These are phyloP conservation scores for Suhomyces atakaporum DNA, from an alignment of 1,139 yeast species.

Conservation along the genomic window DNA sequence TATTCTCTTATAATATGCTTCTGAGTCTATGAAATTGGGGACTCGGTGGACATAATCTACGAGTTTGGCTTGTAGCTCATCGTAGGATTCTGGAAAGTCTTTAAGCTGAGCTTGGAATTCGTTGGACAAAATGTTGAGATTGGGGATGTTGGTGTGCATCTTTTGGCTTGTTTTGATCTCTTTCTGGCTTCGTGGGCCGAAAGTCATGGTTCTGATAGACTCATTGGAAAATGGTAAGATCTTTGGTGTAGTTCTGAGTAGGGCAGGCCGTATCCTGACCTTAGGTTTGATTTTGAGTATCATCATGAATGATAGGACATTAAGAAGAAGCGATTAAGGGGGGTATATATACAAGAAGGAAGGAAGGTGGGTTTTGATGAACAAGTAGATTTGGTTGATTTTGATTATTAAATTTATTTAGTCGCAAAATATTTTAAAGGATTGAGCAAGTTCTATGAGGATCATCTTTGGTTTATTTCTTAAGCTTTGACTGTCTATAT, in stretches of 20 bases:
- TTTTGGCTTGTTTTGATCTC: too few relatives aligned
- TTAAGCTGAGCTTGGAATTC: not conserved
- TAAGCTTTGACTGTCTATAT: too few relatives aligned
- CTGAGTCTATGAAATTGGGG: slow-evolving; percentile 7
- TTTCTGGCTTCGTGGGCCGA: too few relatives aligned
- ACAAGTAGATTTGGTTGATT: too few relatives aligned
- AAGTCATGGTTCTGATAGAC: too few relatives aligned
- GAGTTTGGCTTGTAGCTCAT: not conserved
- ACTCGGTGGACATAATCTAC: not conserved
- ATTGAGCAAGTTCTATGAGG: too few relatives aligned
- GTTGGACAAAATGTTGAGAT: not conserved
- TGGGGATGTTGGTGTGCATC: not conserved
- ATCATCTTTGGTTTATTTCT: too few relatives aligned
- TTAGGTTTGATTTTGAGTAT: slow-evolving; percentile 11
- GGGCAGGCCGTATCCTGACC: slow-evolving; percentile 12
- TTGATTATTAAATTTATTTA: too few relatives aligned
- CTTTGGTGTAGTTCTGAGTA: not conserved
- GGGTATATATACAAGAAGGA: not conserved
- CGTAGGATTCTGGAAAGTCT: not conserved
- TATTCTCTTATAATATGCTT: not conserved
- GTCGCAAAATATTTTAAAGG: too few relatives aligned
- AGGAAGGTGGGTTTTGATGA: not conserved
- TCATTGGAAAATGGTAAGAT: too few relatives aligned
- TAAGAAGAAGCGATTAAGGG: too few relatives aligned
- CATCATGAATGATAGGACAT: too few relatives aligned